phyloP scores from a whole-genome alignment of 23 red algal species.

The Gracilaria domingensis region DNA sequence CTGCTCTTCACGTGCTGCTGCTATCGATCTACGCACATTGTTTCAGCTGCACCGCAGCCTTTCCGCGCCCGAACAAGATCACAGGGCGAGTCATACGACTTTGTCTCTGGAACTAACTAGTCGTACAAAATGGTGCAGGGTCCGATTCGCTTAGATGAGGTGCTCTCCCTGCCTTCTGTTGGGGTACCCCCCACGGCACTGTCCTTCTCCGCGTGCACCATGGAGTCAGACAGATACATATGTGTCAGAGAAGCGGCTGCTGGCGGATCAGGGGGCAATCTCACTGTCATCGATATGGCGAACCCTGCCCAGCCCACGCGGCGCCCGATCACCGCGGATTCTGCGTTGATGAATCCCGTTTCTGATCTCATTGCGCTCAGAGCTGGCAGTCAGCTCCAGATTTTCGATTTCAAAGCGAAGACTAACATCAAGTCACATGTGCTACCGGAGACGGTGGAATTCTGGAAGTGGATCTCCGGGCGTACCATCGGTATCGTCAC shows the following conservation, averaged over 20 bases:
- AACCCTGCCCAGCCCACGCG: constrained; percentile 74
- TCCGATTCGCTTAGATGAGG: constrained; percentile 80
- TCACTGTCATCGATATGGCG: constrained; percentile 78
- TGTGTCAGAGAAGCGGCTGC: constrained; percentile 80
- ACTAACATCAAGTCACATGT: constrained; percentile 86
- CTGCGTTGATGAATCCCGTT: constrained; percentile 92
- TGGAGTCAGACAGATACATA: constrained; percentile 95
- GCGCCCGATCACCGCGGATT: constrained; percentile 95
- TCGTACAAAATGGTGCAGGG: constrained; percentile 51
- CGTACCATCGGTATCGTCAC: constrained; percentile 95
- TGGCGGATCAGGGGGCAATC: constrained; percentile 49
- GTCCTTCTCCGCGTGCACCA: constrained; percentile 90
- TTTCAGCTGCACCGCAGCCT: background rate
- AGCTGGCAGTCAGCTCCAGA: constrained; percentile 85
- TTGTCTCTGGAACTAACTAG: too few relatives aligned
- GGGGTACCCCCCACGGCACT: constrained; percentile 83
- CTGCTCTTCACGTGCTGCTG: background rate
- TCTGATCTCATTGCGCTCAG: constrained; percentile 93
- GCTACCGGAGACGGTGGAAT: constrained; percentile 88
- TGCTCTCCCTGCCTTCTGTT: constrained; percentile 59
- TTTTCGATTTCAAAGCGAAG: constrained; percentile 96
- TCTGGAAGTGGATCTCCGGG: constrained; percentile 94
- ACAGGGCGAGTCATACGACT: background rate
- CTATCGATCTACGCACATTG: background rate
- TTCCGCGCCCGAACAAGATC: background rate